A percentile compares a stretch with the other conserved stretches of the same genome.
These are phyloP conservation scores for Lactarius psammicola DNA, from an alignment of 768 basidiomycete genomes.

Conservation along the genomic window DNA sequence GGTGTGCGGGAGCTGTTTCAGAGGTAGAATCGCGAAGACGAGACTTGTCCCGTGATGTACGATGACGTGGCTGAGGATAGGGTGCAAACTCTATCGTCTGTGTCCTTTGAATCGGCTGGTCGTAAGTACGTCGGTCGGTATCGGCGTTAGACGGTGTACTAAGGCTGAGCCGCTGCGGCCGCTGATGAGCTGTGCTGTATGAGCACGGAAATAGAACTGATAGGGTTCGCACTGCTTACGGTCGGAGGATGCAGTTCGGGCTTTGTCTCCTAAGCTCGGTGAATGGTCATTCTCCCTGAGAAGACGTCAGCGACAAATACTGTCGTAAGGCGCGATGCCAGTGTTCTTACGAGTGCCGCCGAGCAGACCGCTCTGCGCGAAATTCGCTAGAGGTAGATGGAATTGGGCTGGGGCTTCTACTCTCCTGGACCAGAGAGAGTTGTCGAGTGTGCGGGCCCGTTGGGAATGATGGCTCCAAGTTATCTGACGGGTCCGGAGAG, in stretches of 20 bases:
- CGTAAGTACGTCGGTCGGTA: neutral
- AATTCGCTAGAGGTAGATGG: neutral
- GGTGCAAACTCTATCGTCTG: slow-evolving; percentile 55
- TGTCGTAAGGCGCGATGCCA: neutral
- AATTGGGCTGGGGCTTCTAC: neutral
- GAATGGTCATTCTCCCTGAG: neutral
- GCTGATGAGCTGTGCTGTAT: slow-evolving; percentile 6
- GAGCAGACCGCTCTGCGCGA: slow-evolving; percentile 5
- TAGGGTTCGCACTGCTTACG: slow-evolving; percentile 5
- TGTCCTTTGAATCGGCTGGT: slow-evolving; percentile 39
- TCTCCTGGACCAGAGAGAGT: slow-evolving; percentile 3
- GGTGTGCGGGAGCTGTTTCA: slow-evolving; percentile 1
- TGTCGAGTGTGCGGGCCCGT: neutral
- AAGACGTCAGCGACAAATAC: slow-evolving; percentile 6
- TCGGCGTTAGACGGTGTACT: slow-evolving; percentile 1
- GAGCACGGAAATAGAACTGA: neutral
- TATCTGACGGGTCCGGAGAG: neutral
- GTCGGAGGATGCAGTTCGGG: neutral
- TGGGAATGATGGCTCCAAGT: neutral
- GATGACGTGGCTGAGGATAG: slow-evolving; percentile 33
- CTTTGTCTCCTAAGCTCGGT: neutral
- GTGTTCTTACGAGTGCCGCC: slow-evolving; percentile 2
- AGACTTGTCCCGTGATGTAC: slow-evolving; percentile 28
- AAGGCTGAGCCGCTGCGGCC: slow-evolving; percentile 4
- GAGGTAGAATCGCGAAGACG: slow-evolving; percentile 5